Base-by-base conservation (phyloP, 768 basidiomycete species). In the Termitomyces sp. region DNA sequence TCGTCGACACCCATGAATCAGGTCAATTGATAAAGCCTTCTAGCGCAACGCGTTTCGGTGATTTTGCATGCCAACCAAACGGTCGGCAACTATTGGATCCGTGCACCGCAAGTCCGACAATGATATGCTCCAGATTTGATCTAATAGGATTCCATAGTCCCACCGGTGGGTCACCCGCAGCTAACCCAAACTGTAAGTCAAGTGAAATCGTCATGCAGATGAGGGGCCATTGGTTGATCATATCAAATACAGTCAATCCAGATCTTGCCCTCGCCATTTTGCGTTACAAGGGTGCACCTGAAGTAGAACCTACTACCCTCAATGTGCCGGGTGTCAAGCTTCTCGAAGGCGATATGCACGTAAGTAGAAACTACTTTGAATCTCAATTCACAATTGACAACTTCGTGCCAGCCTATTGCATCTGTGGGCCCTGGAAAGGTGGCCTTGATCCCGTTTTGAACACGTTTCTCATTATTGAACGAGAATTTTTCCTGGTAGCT, bases 31-130 rank as follows among this genome's bases (percentile, higher is more conserved):
- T 37, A n/a, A 21, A 9, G 19, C 6, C 16, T 23, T 23, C 4
- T 46, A 69, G 74, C 72, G 6, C 74, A 75, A 65, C 73, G 75
- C 46, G 65, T 70, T 21, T 75, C 75, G 11, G 59, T 71, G 53
- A 64, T 76, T 58, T 63, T 80, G 35, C 59, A 73, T 27, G 77
- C 79, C 8, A 72, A 77, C 60, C 75, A 79, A 59, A 64, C 70
- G 7, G 65, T 79, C 4, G 70, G 59, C 29, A 81, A 81, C 65
- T 80, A 80, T 65, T 79, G 78, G 69, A 72, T 77, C 55, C 67
- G 69, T 35, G 71, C 69, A 32, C 71, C 65, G 47, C 35, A 16
- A 5, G 34, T 37, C 23, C 10, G 17, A 9, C 34, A 37, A 14
- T 14, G 5, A 34, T 21, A 14, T 34, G 21, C 8, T 49, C 8